Base-by-base conservation (phyloP, 805 yeast species). In the Suhomyces faveliae region DNA sequence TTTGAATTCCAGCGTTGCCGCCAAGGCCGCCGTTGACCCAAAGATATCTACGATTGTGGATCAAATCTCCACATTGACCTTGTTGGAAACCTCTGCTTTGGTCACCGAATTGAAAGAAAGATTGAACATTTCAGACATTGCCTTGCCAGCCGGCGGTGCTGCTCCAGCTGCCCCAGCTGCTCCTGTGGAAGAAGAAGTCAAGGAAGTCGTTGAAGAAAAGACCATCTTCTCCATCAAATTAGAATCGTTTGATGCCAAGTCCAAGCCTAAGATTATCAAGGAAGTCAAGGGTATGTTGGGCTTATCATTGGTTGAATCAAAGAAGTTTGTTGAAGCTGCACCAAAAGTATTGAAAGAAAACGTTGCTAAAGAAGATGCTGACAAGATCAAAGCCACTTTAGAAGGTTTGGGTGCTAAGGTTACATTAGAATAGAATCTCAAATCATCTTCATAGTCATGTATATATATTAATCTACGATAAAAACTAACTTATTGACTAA, bases 331-430 rank as follows among this genome's bases (percentile, higher is more conserved):
- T 49, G 99, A 94, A 77, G 74, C 89, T 61, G 98, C 99, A 52
- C 99, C 99, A 60, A 94, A 94, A 79, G 77, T 87, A 40, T 78
- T 94, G 70, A 94, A 94, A 77, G 99, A 94, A 61, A 89, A 90
- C 61, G 90, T 94, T 52, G 85, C 96, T 53, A 94, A 94, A 79
- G 99, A 89, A 66, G 99, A 94, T 62, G 98, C 98, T 57, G 97
- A 92, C 63, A 90, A 91, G 80, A 86, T 94, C 67, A 92, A 94
- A 78, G 78, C 87, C 51, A 83, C 96, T 53, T 79, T 94, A 65
- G 99, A 94, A 76, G 94, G 83, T 46, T 80, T 92, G 61, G 99
- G 99, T 69, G 99, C 96, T 56, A 94, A 94, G 80, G 80, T 94
- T 63, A 59, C 81, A 49, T 77, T 94, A 67, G 99, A 94, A 78